A percentile compares a stretch with the other conserved stretches of the same genome.
Evolutionary conservation across 768 basidiomycete species (phyloP).

Genomic region (Sistotremastrum suecicum): DNA sequence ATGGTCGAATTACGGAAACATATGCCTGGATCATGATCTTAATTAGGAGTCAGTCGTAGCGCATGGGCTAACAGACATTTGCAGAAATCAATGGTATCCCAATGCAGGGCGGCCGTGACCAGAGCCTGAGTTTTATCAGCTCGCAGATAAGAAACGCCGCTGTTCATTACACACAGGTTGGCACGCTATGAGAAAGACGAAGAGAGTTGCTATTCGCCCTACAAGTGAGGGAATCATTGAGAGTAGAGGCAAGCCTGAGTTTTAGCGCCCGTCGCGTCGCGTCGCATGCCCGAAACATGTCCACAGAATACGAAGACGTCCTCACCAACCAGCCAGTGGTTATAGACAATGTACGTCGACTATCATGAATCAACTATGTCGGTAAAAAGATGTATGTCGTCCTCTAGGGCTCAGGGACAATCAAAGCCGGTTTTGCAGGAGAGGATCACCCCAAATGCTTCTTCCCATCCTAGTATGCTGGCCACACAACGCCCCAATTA

Average conservation of each 20-base stretch:
- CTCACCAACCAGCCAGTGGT: constrained; percentile 98
- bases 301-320: constrained; percentile 81
- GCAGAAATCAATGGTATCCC: constrained; percentile 86
- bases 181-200: too few relatives aligned
- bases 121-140: not conserved
- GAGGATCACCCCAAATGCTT: constrained; percentile 99
- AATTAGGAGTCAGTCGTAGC: constrained; percentile 1
- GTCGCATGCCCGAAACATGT: constrained; percentile 31
- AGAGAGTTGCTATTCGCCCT: too few relatives aligned
- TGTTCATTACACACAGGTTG: too few relatives aligned
- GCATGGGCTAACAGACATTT: constrained; percentile 45
- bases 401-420: constrained; percentile 88
- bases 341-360: constrained; percentile 79
- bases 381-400: not conserved
- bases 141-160: too few relatives aligned
- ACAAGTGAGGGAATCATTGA: too few relatives aligned
- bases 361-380: not conserved
- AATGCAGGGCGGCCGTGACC: constrained; percentile 21
- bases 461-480: constrained; percentile 90
- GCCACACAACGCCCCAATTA: constrained; percentile 8
- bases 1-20: constrained; percentile 88
- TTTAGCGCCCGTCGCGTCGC: too few relatives aligned
- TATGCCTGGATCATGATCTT: constrained; percentile 43
- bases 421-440: constrained; percentile 98
- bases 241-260: too few relatives aligned